Evolutionary conservation across 345 rosid species (phyloP), one percentile per base, ranked within the genome.

Genomic region (Lepidium didymum): DNA sequence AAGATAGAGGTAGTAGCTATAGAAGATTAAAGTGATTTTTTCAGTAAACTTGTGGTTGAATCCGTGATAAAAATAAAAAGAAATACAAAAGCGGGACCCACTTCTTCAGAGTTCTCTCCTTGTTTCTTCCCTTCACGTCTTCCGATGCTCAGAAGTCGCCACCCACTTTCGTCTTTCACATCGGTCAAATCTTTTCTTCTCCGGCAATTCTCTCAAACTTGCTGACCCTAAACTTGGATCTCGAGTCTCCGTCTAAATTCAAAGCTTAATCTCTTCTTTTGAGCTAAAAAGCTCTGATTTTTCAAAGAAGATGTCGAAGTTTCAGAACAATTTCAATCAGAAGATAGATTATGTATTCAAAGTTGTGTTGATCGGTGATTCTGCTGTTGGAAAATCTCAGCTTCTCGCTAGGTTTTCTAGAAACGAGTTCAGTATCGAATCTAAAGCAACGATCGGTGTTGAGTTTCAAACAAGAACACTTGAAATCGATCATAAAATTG

Each of bases 301-400:
- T 42, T 8, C 61, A 0, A 29, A 3, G 47, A 64, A 42, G 68
- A 82, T 82, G 85, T 76, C 84, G 14, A 81, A 73, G 34, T 40
- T 67, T 47, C 82, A 80, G 34, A 75, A 60, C 63, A 81, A 73
- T 69, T 81, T 66, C 78, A 81, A 77, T 37, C 81, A 83, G 56
- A 81, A 83, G 67, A 83, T 87, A 34, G 89, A 87, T 72, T 87
- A 84, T 68, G 89, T 84, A 5, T 84, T 87, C 75, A 87, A 87
- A 31, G 66, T 84, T 42, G 92, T 86, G 12, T 62, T 86, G 68
- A 83, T 83, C 46, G 92, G 89, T 6, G 91, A 86, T 78, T 86
- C 91, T 2, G 84, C 91, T 7, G 91, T 86, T 15, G 89, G 91
- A 1, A 87, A 86, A 72, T 84, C 92, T 42, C 92, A 87, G 81